Evolutionary conservation across 2,329 filamentous ascomycete genomes (phyloP).

Genomic region (Chaetomiaceae sp.): DNA sequence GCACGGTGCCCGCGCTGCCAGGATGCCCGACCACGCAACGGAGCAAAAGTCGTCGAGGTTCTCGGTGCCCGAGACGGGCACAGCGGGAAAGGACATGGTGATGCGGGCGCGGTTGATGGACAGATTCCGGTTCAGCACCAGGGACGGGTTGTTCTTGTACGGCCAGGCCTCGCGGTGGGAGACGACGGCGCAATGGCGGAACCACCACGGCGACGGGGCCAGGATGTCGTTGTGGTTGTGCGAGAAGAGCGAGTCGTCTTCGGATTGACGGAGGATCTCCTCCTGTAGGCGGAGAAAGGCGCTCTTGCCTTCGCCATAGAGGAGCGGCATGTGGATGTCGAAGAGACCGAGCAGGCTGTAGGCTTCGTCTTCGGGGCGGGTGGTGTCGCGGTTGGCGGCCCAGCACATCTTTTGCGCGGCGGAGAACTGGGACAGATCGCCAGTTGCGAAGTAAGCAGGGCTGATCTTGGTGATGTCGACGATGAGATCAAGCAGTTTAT

Average conservation of each 20-base stretch:
- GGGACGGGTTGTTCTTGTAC: background rate
- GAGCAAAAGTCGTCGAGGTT: background rate
- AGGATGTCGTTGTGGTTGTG: background rate
- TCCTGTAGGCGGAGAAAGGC: constrained; percentile 31
- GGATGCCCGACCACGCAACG: background rate
- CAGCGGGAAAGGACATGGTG: background rate
- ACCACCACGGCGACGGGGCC: background rate
- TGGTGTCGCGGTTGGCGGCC: constrained; percentile 32
- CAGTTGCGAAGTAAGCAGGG: constrained; percentile 2
- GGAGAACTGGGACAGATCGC: constrained; percentile 10
- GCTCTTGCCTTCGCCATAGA: constrained; percentile 35
- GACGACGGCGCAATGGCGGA: background rate
- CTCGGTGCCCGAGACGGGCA: background rate
- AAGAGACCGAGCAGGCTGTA: constrained; percentile 42
- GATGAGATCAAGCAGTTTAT: constrained; percentile 9
- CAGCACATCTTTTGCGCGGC: constrained; percentile 37
- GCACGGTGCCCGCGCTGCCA: background rate
- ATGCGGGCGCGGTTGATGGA: background rate
- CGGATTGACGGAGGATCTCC: constrained; percentile 28
- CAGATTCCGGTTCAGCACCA: background rate
- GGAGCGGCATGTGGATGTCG: constrained; percentile 38
- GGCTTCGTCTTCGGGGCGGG: constrained; percentile 34
- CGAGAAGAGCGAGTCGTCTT: constrained; percentile 9
- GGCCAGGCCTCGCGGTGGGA: background rate
- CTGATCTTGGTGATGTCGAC: constrained; percentile 10